A percentile compares a stretch with the other conserved stretches of the same genome.
phyloP scores from a whole-genome alignment of 768 basidiomycete species.

The Boletus fagicola region DNA sequence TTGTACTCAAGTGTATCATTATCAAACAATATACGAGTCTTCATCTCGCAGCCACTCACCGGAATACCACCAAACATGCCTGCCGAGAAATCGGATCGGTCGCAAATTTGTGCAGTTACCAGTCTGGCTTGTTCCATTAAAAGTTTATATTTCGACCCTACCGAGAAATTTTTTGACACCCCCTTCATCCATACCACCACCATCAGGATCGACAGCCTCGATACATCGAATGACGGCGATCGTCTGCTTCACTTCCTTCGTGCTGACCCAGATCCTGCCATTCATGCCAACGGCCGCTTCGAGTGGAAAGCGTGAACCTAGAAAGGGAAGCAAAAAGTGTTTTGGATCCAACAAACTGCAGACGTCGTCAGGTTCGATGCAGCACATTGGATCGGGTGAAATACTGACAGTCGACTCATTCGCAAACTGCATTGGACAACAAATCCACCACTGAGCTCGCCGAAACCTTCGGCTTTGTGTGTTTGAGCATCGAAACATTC shows the following conservation, averaged over 20 bases:
- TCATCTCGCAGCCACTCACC: not conserved
- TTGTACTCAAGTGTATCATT: conserved; percentile 9
- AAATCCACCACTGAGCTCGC: conserved; percentile 89
- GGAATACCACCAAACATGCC: not conserved
- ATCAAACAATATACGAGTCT: not conserved
- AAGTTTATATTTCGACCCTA: conserved; percentile 40
- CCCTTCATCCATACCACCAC: conserved; percentile 56
- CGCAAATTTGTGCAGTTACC: not conserved
- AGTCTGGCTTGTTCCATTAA: not conserved
- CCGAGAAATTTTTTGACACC: conserved; percentile 53
- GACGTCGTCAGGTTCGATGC: conserved; percentile 2
- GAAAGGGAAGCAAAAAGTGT: conserved; percentile 77
- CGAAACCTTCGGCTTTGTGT: conserved; percentile 88
- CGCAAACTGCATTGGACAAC: conserved; percentile 77
- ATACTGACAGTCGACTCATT: conserved; percentile 78
- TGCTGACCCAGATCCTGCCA: conserved; percentile 86
- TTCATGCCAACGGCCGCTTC: conserved; percentile 91
- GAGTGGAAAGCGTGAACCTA: conserved; percentile 80
- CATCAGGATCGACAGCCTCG: conserved; percentile 76
- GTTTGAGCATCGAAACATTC: conserved; percentile 96
- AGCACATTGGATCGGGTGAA: conserved; percentile 4
- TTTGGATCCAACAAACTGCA: conserved; percentile 73
- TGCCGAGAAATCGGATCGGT: not conserved
- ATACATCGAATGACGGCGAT: conserved; percentile 79
- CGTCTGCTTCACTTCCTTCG: conserved; percentile 69